These are phyloP conservation scores for Rhodotorula sp. DNA, from an alignment of 1,284 basidiomycete species.

Conservation along the genomic window DNA sequence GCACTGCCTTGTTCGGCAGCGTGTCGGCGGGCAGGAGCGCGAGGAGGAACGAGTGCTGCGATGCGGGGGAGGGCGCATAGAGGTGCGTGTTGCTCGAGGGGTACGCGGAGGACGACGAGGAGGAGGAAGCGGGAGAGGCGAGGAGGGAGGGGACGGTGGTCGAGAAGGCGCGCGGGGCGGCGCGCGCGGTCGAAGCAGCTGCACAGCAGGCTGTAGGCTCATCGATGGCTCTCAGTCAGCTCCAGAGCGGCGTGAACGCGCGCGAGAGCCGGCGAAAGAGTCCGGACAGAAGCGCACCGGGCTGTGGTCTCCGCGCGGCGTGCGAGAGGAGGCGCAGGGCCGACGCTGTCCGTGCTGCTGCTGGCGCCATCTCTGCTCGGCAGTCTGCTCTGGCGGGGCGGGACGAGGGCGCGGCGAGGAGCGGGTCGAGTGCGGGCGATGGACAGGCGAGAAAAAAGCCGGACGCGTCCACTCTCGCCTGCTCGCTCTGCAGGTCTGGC, in stretches of 20 bases:
- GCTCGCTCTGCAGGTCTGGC: no score
- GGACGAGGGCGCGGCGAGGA: neutral
- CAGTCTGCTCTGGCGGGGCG: neutral
- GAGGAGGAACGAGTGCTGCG: slow-evolving; percentile 7
- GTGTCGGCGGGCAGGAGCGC: slow-evolving; percentile 6
- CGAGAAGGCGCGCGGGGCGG: neutral
- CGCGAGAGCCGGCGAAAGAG: neutral
- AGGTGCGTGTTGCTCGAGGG: slow-evolving; percentile 9
- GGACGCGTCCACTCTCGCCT: no score
- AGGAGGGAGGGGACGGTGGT: neutral
- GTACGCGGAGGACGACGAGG: neutral
- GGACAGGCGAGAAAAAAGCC: neutral
- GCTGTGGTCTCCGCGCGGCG: slow-evolving; percentile 1
- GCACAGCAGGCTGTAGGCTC: neutral
- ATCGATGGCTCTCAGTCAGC: neutral
- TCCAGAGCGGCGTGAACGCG: no score
- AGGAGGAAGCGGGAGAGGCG: neutral
- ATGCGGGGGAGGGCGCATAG: slow-evolving; percentile 9
- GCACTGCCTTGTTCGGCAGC: slow-evolving; percentile 11
- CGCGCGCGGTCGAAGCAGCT: neutral
- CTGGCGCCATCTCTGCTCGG: neutral
- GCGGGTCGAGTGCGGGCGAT: neutral
- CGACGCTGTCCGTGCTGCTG: slow-evolving; percentile 13
- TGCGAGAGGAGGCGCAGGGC: slow-evolving; percentile 3
- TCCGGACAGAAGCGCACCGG: slow-evolving; percentile 4